These are phyloP conservation scores for Tricholoma flavovirens DNA, from an alignment of 768 basidiomycete species.

Conservation along the genomic window DNA sequence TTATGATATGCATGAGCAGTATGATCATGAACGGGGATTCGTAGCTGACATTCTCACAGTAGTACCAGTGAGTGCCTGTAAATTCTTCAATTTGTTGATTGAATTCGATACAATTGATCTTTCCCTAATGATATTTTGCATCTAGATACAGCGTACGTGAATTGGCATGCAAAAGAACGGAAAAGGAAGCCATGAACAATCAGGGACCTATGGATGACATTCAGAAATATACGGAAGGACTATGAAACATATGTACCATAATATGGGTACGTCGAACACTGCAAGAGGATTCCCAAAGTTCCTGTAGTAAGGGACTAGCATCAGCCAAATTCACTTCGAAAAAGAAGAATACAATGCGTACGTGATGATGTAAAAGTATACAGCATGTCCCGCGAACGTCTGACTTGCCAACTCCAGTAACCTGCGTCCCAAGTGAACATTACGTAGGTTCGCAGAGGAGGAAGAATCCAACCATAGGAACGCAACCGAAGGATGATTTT, in stretches of 20 bases:
- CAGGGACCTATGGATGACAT: conserved; percentile 23
- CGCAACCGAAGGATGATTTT: conserved; percentile 22
- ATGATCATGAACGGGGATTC: neutral
- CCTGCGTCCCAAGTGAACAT: conserved; percentile 22
- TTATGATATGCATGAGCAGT: neutral
- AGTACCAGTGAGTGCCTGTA: conserved; percentile 39
- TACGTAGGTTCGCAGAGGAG: too few relatives aligned
- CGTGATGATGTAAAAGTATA: conserved; percentile 53
- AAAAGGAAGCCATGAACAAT: conserved; percentile 26
- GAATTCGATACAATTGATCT: neutral
- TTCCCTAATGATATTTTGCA: conserved; percentile 6
- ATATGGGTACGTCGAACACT: conserved; percentile 16
- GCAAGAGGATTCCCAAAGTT: conserved; percentile 27
- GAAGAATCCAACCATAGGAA: conserved; percentile 19
- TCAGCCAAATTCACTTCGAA: too few relatives aligned
- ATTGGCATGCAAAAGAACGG: neutral
- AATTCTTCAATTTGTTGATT: neutral
- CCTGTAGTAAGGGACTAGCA: conserved; percentile 16
- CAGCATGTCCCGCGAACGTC: conserved; percentile 41
- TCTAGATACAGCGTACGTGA: neutral
- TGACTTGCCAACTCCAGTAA: conserved; percentile 42
- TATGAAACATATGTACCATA: conserved; percentile 30
- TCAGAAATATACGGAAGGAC: too few relatives aligned
- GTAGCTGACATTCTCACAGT: conserved; percentile 45
- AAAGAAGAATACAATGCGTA: conserved; percentile 22